Base-by-base conservation (phyloP, 164 flowering plant genomes). In the Magnolia changhungtana region DNA sequence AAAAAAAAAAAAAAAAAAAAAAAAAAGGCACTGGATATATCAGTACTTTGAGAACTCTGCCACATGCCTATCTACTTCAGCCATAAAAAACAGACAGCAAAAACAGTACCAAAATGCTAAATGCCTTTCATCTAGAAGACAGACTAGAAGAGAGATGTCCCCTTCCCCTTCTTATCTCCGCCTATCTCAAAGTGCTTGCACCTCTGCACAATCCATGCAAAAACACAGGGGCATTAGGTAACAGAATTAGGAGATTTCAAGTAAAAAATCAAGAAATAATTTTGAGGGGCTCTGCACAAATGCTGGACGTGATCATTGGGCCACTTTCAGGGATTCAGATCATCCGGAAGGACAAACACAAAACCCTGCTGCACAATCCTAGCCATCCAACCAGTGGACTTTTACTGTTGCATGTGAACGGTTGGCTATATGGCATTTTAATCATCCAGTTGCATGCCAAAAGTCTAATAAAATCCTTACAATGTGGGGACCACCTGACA, bases 101-200 rank as follows among this genome's bases (percentile, higher is more conserved):
- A 37, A 37, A 37, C 45, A 3, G 45, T 37, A 37, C 45, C 45
- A 37, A 37, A 37, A 37, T 37, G 45, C 45, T 3, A 37, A 37
- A 37, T 37, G 45, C 45, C 4, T 37, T 37, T 37, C 45, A 4
- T 37, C 45, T 3, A 37, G 45, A 37, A 37, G 59, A 18, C 16
- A 72, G 55, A 23, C 74, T 76, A 76, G 68, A 76, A 76, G 11
- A 76, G 78, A 63, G 78, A 76, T 4, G 78, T 76, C 63, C 78
- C 78, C 67, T 76, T 76, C 29, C 78, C 78, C 61, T 76, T 76
- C 67, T 76, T 76, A 49, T 76, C 78, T 21, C 78, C 78, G 63
- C 78, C 78, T 70, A 76, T 76, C 49, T 76, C 78, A 45, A 76
- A 76, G 45, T 76, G 78, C 69, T 76, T 76, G 78, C 78, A 76